Conservation (phyloP, 129 eudicot species). For the Pseudognaphalium luteoalbum region DNA sequence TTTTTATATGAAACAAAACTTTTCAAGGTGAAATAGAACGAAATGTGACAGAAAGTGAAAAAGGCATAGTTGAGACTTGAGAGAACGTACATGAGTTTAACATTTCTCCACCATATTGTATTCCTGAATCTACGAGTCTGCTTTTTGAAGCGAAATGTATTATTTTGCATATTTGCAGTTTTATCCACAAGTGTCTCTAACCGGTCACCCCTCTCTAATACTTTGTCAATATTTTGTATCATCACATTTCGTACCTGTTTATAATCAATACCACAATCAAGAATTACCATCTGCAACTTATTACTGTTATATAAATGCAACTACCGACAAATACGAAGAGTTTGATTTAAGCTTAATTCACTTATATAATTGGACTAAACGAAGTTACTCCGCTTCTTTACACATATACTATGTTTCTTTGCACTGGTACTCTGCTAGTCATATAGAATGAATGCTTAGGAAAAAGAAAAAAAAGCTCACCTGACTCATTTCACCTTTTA, state of each 20-base stretch:
- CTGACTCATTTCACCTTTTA: constrained; percentile 97
- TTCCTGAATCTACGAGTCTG: constrained; percentile 82
- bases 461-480: constrained; percentile 31
- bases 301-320: not conserved
- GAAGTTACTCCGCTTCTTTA: too few relatives aligned
- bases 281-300: constrained; percentile 2
- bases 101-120: constrained; percentile 94
- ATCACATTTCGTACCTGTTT: constrained; percentile 78
- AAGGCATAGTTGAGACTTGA: constrained; percentile 19
- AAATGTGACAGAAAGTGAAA: not conserved
- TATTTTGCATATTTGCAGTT: constrained; percentile 83
- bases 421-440: too few relatives aligned
- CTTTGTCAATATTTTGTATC: constrained; percentile 93
- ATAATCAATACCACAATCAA: constrained; percentile 11
- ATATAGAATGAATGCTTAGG: not conserved
- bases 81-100: constrained; percentile 73
- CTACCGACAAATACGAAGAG: constrained; percentile 10
- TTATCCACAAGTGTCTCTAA: constrained; percentile 85
- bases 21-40: too few relatives aligned
- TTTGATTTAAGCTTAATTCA: constrained; percentile 5
- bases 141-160: constrained; percentile 85
- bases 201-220: constrained; percentile 90
- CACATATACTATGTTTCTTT: too few relatives aligned
- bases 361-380: too few relatives aligned
- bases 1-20: not conserved